A percentile compares a stretch with the other conserved stretches of the same genome.
Evolutionary conservation across 2,329 filamentous ascomycete species (phyloP).

Genomic region (Simplicillium sp.): DNA sequence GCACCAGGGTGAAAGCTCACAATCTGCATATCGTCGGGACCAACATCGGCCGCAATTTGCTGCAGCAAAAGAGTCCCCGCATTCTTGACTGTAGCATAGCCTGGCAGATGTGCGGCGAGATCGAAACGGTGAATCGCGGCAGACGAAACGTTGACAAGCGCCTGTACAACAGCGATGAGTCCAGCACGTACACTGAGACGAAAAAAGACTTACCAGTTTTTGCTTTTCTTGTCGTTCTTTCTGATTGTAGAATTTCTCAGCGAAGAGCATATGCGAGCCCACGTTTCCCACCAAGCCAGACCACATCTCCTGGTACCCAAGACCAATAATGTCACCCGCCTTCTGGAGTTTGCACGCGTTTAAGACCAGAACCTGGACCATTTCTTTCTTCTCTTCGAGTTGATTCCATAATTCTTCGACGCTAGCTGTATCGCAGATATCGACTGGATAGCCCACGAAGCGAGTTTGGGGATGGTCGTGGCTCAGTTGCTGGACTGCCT

Average conservation of each 20-base stretch:
- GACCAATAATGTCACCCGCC: constrained; percentile 1
- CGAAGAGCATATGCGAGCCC: constrained; percentile 5
- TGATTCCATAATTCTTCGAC: constrained; percentile 18
- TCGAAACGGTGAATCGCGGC: constrained; percentile 17
- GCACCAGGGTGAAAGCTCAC: constrained; percentile 29
- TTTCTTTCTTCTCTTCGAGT: constrained; percentile 13
- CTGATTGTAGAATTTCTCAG: constrained; percentile 23
- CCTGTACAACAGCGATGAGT: constrained; percentile 10
- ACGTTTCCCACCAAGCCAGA: constrained; percentile 8
- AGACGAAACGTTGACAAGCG: constrained; percentile 21
- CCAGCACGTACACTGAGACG: too few relatives aligned
- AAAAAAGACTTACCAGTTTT: constrained; percentile 10
- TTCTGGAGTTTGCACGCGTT: constrained; percentile 7
- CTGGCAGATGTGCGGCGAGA: constrained; percentile 10
- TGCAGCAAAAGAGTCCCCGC: constrained; percentile 23
- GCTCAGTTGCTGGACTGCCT: constrained; percentile 12
- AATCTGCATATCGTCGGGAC: constrained; percentile 23
- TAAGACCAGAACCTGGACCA: constrained; percentile 14
- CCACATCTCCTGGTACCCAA: constrained; percentile 6
- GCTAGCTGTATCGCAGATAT: constrained; percentile 13
- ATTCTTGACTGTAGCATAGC: constrained; percentile 27
- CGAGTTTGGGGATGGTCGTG: constrained; percentile 3
- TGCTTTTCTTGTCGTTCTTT: constrained; percentile 8
- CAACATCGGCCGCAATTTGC: constrained; percentile 21
- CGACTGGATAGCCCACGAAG: constrained; percentile 11